Conservation (phyloP, 345 rosid species). For the Pistacia atlantica region DNA sequence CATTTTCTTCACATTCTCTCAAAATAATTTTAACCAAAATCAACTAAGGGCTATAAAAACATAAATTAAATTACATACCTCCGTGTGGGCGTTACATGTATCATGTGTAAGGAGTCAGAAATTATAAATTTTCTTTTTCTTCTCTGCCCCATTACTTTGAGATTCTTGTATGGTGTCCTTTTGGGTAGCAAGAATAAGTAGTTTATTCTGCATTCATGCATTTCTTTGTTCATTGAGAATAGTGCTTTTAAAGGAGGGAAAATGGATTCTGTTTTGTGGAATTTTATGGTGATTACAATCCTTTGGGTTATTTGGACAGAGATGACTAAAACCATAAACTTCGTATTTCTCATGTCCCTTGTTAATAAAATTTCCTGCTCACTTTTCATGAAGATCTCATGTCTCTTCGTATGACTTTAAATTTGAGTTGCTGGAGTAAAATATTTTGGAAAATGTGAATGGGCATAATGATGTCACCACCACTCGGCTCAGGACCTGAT, state of each 20-base stretch:
- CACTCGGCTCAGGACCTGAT: too few relatives aligned
- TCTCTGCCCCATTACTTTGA: neutral
- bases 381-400: too few relatives aligned
- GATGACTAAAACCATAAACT: neutral
- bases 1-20: too few relatives aligned
- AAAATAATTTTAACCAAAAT: too few relatives aligned
- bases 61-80: too few relatives aligned
- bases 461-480: neutral
- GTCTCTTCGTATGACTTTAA: neutral
- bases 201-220: neutral
- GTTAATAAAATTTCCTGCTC: too few relatives aligned
- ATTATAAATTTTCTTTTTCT: too few relatives aligned
- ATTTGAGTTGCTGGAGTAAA: neutral
- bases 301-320: neutral
- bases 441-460: conserved; percentile 1
- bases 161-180: neutral
- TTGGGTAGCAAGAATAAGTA: neutral
- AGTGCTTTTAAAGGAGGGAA: neutral
- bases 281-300: neutral
- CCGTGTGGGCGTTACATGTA: neutral
- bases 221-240: too few relatives aligned
- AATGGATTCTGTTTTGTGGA: neutral
- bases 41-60: too few relatives aligned
- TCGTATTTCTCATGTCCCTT: too few relatives aligned
- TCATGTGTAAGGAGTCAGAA: neutral